Evolutionary conservation across 2,329 filamentous ascomycete genomes (phyloP), one percentile per base, ranked within the genome.

Genomic region (Botryosphaeria dothidea): DNA sequence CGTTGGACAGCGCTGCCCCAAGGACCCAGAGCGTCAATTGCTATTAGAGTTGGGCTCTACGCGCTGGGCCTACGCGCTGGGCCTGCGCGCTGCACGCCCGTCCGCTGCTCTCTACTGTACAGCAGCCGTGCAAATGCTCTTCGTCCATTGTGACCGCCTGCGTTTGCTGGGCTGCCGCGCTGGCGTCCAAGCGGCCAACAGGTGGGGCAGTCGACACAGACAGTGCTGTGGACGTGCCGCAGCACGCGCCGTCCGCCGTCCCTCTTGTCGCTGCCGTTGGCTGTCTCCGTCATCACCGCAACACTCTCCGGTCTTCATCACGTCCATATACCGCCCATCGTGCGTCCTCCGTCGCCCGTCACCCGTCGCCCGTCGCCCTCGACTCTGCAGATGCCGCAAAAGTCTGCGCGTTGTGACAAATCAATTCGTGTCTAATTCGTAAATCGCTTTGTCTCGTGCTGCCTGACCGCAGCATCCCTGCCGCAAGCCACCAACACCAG

Each of bases 401-500:
- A 19, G 21, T 27, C 31, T 56, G 34, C 13, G 31, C 51, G 17
- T 25, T 43, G 23, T 49, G 52, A 57, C 52, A 57, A 57, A 57
- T 57, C 52, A 23, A 13, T 7, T 19, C 5, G 34, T 25, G 21
- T 36, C 43, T 11, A 21, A 41, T 9, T 27, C 34, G 36, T 36
- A 43, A 57, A 57, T 57, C 36, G 36, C 52, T 56, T 23, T 57
- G 52, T 57, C 36, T 43, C 38, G 34, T 57, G 52, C 52, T 41
- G 52, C 52, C 52, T 43, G 21, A 57, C 23, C 52, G 52, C 36
- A 57, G 17, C 52, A 57, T n/a, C 52, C 52, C 52, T 57, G 52
- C 52, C n/a, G 36, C 36, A 57, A 43, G 52, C 52, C 52, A 57
- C 52, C 52, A 57, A 57, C 52, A 57, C 52, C 52, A 57, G 36